Conservation (phyloP, 2,329 filamentous ascomycete species). For the Trichoderma atrobrunneum region DNA sequence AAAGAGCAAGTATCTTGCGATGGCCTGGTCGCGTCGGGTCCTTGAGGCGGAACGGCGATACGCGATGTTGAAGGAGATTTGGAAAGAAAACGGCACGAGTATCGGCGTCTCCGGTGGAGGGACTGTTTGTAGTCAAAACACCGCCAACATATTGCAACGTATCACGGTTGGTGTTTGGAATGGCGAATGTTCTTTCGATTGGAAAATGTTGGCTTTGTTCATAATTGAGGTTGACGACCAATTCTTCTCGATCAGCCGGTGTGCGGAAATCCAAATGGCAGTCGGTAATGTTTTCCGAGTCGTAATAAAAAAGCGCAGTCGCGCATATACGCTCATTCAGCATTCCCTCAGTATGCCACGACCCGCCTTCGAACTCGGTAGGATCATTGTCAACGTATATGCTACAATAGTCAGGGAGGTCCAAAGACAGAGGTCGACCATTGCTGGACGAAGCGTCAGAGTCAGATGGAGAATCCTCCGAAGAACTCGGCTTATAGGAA, state of each 20-base stretch:
- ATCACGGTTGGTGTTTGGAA: slow-evolving; percentile 21
- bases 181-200: slow-evolving; percentile 37
- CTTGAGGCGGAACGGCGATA: slow-evolving; percentile 49
- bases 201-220: slow-evolving; percentile 35
- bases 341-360: slow-evolving; percentile 37
- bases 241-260: slow-evolving; percentile 31
- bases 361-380: slow-evolving; percentile 46
- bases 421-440: not conserved
- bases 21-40: slow-evolving; percentile 55
- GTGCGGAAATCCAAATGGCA: slow-evolving; percentile 51
- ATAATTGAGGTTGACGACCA: slow-evolving; percentile 27
- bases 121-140: slow-evolving; percentile 51
- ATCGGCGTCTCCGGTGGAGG: slow-evolving; percentile 25
- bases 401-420: not conserved
- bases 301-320: slow-evolving; percentile 61
- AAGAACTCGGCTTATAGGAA: not conserved
- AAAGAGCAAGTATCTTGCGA: slow-evolving; percentile 58
- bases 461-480: not conserved
- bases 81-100: slow-evolving; percentile 56
- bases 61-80: slow-evolving; percentile 51
- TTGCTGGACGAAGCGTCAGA: not conserved
- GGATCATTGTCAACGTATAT: not conserved
- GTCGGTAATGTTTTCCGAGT: slow-evolving; percentile 57
- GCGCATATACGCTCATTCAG: slow-evolving; percentile 63
- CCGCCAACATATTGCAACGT: slow-evolving; percentile 42